These are phyloP conservation scores for Trichoderma orchidacearum DNA, from an alignment of 495 filamentous ascomycete genomes.

Conservation along the genomic window DNA sequence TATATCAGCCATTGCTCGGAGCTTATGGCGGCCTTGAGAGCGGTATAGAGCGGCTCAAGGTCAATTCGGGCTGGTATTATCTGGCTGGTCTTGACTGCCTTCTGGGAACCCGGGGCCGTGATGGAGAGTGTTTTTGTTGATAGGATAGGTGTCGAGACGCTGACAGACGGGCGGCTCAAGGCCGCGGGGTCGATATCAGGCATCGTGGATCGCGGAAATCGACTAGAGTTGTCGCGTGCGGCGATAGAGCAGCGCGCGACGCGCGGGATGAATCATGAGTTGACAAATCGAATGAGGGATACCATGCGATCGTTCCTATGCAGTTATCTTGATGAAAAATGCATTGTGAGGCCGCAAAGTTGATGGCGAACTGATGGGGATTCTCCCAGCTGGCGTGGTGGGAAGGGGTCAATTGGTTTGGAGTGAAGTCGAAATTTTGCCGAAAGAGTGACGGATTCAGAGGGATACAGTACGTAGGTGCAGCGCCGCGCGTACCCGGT, in stretches of 20 bases:
- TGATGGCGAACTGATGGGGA: conserved; percentile 8
- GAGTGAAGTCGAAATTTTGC: conserved; percentile 2
- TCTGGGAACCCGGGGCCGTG: conserved; percentile 41
- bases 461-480: background rate
- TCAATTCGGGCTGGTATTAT: conserved; percentile 64
- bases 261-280: conserved; percentile 22
- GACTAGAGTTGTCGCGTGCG: conserved; percentile 22
- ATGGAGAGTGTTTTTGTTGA: conserved; percentile 46
- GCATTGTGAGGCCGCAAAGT: conserved; percentile 16
- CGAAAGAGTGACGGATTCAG: background rate
- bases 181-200: conserved; percentile 77
- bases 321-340: conserved; percentile 21
- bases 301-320: conserved; percentile 24
- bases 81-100: conserved; percentile 52
- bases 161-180: conserved; percentile 51
- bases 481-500: background rate
- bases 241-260: conserved; percentile 25
- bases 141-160: conserved; percentile 48
- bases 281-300: conserved; percentile 13
- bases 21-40: conserved; percentile 62
- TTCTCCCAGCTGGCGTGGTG: background rate
- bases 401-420: background rate
- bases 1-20: conserved; percentile 80
- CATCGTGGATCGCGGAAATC: conserved; percentile 31
- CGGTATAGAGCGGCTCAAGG: conserved; percentile 76